Evolutionary conservation across 2,329 filamentous ascomycete species (phyloP).

Genomic region (Teratosphaeria viscida): DNA sequence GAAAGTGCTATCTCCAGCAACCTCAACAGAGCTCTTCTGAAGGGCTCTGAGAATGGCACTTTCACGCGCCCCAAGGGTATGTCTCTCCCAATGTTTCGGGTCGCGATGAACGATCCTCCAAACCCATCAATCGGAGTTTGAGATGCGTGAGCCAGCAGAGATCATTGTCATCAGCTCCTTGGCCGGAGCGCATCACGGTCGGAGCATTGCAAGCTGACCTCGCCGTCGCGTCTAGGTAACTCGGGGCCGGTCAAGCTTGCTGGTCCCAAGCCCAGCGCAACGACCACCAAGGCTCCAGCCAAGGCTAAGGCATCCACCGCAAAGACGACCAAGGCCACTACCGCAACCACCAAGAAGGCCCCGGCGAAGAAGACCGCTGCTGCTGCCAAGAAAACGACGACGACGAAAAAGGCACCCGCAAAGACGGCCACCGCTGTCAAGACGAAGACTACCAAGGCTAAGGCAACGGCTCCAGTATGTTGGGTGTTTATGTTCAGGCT

Average conservation of each 20-base stretch:
- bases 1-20: conserved; percentile 56
- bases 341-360: conserved; percentile 17
- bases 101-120: conserved; percentile 5
- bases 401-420: conserved; percentile 22
- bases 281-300: conserved; percentile 42
- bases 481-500: neutral
- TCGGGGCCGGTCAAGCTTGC: conserved; percentile 83
- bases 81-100: conserved; percentile 26
- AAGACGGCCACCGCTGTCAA: conserved; percentile 25
- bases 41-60: conserved; percentile 74
- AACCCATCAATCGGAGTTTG: conserved; percentile 5
- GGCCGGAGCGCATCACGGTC: neutral
- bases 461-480: conserved; percentile 28
- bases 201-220: conserved; percentile 12
- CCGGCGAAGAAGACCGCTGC: conserved; percentile 35
- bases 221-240: conserved; percentile 44
- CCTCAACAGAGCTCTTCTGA: conserved; percentile 76
- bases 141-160: neutral
- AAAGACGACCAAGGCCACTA: conserved; percentile 20
- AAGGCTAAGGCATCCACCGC: conserved; percentile 33
- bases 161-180: neutral
- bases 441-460: conserved; percentile 30
- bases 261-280: conserved; percentile 36
- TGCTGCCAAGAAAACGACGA: conserved; percentile 40
- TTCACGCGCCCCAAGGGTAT: conserved; percentile 87